Evolutionary conservation across 2,329 filamentous ascomycete genomes (phyloP), one percentile per base, ranked within the genome.

Genomic region (Teratosphaeria epicoccoides): DNA sequence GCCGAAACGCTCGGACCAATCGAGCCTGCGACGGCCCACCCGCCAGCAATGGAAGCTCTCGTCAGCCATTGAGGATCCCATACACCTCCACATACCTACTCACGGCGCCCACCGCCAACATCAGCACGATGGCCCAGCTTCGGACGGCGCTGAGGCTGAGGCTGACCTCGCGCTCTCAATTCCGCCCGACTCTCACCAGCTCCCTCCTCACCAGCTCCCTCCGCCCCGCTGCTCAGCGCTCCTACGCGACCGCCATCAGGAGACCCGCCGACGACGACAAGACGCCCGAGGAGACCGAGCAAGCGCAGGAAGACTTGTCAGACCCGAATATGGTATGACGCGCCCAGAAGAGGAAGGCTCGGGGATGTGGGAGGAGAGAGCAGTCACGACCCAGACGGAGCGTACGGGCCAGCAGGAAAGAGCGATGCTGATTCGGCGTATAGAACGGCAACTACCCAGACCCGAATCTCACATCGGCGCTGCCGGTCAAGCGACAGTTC

Each of bases 381-480:
- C n/a, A n/a, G n/a, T n/a, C 26, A 28, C 2, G 6, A 12, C 9
- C 9, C 2, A 37, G 4, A n/a, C 29, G 29, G 11, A 6, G 11
- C 12, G 29, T 2, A 11, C 14, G 6, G 29, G 14, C 11, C 14
- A 6, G 29, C 14, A 37, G 29, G 29, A 37, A 29, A 29, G 28
- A 29, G 28, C 10, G n/a, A 17, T 17, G 17, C 28, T 24, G 12
- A 49, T 17, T n/a, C 6, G 20, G 23, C 28, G 6, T 6, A 40
- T 68, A 90, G 86, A 94, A 90, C 71, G 88, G 87, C 66, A 85
- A 85, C 70, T 93, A 88, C 70, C 79, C 87, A 66, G 88, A 90
- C 73, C 86, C 87, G 53, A 81, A 83, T 12, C 54, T 61, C 37
- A 66, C 61, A 51, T 65, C 64, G 12, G 63, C 61, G n/a, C 58